A percentile compares a stretch with the other conserved stretches of the same genome.
These are phyloP conservation scores for Penicillium arizonense DNA, from an alignment of 495 filamentous ascomycete species.

Conservation along the genomic window DNA sequence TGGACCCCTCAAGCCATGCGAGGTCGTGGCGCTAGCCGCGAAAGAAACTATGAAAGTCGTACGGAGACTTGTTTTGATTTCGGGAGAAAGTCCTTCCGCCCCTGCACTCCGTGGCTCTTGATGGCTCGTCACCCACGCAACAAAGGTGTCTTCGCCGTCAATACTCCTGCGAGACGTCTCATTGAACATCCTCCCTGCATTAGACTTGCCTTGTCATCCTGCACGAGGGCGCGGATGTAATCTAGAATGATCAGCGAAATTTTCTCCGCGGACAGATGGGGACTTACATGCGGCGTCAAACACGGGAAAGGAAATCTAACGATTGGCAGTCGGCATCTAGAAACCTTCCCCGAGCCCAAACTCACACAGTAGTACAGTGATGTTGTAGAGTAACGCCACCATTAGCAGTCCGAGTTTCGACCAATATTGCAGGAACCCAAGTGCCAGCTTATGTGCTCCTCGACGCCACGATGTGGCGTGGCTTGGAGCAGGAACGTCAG, in stretches of 20 bases:
- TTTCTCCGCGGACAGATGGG: conserved; percentile 67
- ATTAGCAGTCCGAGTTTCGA: conserved; percentile 94
- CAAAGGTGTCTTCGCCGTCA: conserved; percentile 80
- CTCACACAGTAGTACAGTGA: conserved; percentile 79
- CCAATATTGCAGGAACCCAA: conserved; percentile 73
- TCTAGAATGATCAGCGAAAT: conserved; percentile 70
- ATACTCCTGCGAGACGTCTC: conserved; percentile 36
- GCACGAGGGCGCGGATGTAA: conserved; percentile 49
- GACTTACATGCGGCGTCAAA: conserved; percentile 72
- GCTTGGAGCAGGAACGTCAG: conserved; percentile 86
- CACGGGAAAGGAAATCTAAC: conserved; percentile 78
- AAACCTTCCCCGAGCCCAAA: conserved; percentile 30
- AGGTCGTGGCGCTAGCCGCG: too few relatives aligned
- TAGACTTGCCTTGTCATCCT: conserved; percentile 39
- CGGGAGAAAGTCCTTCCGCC: conserved; percentile 20
- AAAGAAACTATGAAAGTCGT: too few relatives aligned
- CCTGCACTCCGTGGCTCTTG: conserved; percentile 53
- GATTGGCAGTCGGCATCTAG: conserved; percentile 18
- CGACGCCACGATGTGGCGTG: conserved; percentile 72
- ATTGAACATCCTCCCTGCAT: conserved; percentile 45
- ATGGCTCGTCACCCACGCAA: conserved; percentile 85
- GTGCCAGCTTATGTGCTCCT: conserved; percentile 80
- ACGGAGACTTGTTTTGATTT: too few relatives aligned
- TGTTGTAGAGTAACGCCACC: conserved; percentile 84
- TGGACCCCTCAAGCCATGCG: too few relatives aligned